A percentile compares a stretch with the other conserved stretches of the same genome.
These are phyloP conservation scores for Microbotryum lychnidis-dioicae DNA, from an alignment of 1,284 basidiomycete genomes.

Conservation along the genomic window DNA sequence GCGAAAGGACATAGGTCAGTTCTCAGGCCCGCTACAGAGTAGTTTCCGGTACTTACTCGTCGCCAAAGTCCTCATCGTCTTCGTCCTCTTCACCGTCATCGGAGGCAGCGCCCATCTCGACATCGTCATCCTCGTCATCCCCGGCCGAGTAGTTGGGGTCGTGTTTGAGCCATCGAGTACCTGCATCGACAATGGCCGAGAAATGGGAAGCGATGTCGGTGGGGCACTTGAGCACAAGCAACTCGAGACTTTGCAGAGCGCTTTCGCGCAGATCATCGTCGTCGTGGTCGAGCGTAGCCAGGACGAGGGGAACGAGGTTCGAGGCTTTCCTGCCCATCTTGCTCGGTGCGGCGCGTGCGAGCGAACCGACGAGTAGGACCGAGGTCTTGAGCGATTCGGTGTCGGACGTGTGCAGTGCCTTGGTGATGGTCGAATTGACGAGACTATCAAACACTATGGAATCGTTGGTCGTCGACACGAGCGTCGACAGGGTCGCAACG, in stretches of 20 bases:
- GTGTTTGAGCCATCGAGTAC: conserved; percentile 60
- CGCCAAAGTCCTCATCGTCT: conserved; percentile 68
- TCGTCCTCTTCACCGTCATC: conserved; percentile 42
- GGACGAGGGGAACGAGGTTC: conserved; percentile 58
- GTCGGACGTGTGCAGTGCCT: conserved; percentile 21
- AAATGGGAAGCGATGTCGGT: conserved; percentile 69
- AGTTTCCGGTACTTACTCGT: conserved; percentile 49
- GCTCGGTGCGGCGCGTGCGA: conserved; percentile 56
- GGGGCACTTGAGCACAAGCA: conserved; percentile 71
- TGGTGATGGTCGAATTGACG: conserved; percentile 11
- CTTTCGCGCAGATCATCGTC: conserved; percentile 75
- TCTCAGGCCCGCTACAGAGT: neutral
- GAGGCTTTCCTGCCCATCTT: conserved; percentile 54
- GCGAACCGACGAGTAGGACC: conserved; percentile 68
- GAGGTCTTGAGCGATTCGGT: conserved; percentile 65
- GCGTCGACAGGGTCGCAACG: conserved; percentile 58
- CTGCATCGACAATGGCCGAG: conserved; percentile 57
- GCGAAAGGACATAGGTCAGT: conserved; percentile 9
- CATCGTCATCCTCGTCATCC: conserved; percentile 58
- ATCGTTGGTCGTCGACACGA: conserved; percentile 13
- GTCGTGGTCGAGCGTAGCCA: conserved; percentile 58
- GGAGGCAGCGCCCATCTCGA: conserved; percentile 40
- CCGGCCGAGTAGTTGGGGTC: conserved; percentile 80
- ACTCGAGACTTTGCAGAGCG: conserved; percentile 71
- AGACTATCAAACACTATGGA: conserved; percentile 13